Evolutionary conservation across 2,329 filamentous ascomycete genomes (phyloP), one percentile per base, ranked within the genome.

Genomic region (Chalaropsis ovoidea): DNA sequence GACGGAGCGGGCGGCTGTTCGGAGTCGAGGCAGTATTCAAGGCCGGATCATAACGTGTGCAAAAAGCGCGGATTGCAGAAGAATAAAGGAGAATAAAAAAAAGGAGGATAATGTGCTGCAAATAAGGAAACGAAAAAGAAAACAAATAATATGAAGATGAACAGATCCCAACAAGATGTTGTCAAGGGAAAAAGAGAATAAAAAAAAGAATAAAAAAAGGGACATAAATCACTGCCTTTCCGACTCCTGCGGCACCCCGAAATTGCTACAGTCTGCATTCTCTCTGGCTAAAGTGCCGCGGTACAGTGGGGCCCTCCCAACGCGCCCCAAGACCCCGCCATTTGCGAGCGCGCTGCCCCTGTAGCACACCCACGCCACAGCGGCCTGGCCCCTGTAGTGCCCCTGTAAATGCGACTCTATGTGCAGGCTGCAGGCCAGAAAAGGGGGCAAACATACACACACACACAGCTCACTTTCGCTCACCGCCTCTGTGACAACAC

Each of bases 41-140:
- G 41, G 61, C 41, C 19, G 24, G 39, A 58, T 58, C 41, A 62
- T 62, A 62, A 62, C 61, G 41, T 42, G 42, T 41, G 52, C 11
- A 19, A 63, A n/a, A 62, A 22, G 31, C 13, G 22, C 6, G 31
- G 43, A 63, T 7, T 42, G 39, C 62, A 54, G 62, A 41, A 63
- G 27, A 43, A 54, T 58, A 56, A 56, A 22, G 27, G 49, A 52
- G 35, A 27, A 19, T 56, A 42, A 41, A 52, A 41, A 62, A 45
- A 62, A 24, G 19, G 41, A 45, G 35, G 8, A 35, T 6, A 35
- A 31, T 31, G 22, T 2, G 2, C 27, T 47, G 7, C 47, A 41
- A 64, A n/a, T 17, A 42, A 42, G 43, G 31, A 56, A n/a, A 42
- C n/a, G 42, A 41, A 19, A 42, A 27, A 43, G 19, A 41, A 27